Evolutionary conservation across 164 flowering plant species (phyloP), one percentile per base, ranked within the genome.

Genomic region (Liquidambar formosana): DNA sequence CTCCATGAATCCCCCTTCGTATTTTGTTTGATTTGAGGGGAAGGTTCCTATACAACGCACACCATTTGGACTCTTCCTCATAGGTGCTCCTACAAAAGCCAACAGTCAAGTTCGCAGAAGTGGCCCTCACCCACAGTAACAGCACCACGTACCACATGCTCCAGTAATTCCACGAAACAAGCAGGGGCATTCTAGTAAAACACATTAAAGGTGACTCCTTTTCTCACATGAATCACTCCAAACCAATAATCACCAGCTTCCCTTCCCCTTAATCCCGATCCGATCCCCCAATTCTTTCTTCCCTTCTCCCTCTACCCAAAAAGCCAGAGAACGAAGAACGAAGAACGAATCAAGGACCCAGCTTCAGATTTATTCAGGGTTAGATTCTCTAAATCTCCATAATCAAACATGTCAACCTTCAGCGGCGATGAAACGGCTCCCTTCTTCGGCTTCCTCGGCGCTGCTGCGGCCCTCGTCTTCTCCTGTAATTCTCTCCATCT

Each of bases 391-490:
- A 45, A 1, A 70, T 64, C 75, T 12, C 44, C 8, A 49, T 33
- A 22, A 21, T 57, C 77, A 46, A 71, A 68, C 48, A 74, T 65
- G 68, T 74, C 83, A 4, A 44, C 70, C 46, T 87, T 84, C 83
- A 77, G 82, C 80, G 91, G 91, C 64, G 91, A 87, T 41, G 91
- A 85, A 67, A 87, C 91, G 33, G 90, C 75, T 58, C 79, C 79
- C 16, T 80, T 86, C 78, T 86, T 86, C 75, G 90, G 90, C 69
- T 86, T 86, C 81, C 86, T 86, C 57, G 90, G 91, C 48, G 91
- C 91, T 70, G 91, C 88, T 3, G 86, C 88, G 8, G 88, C 90
- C 28, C 85, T 86, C 71, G 85, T 87, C 46, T 87, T 87, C 85
- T 87, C 91, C 52, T 85, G 91, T 87, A 83, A 66, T 13, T 67